Evolutionary conservation across 495 filamentous ascomycete genomes (phyloP).

Genomic region (Penicillium crystallinum): DNA sequence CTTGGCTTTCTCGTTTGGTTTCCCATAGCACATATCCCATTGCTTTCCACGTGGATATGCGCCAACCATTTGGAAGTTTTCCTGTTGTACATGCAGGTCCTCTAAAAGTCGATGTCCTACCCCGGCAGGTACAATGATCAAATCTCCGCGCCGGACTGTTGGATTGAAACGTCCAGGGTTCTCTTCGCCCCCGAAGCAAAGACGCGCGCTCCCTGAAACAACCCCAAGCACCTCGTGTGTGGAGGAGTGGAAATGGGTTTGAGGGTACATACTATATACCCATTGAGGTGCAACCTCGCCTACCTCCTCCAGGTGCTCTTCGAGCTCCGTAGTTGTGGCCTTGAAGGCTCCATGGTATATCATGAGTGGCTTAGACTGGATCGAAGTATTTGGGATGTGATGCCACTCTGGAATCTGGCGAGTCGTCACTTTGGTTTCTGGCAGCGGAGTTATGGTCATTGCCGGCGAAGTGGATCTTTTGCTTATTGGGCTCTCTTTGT

Average conservation of each 20-base stretch:
- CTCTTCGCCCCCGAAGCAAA: constrained; percentile 63
- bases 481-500: background rate
- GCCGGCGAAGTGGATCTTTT: background rate
- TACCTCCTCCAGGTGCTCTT: constrained; percentile 45
- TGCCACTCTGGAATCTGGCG: constrained; percentile 54
- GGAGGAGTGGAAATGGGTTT: constrained; percentile 61
- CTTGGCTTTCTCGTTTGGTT: constrained; percentile 46
- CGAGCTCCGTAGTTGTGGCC: constrained; percentile 43
- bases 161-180: constrained; percentile 54
- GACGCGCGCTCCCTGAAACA: constrained; percentile 49
- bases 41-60: constrained; percentile 52
- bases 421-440: constrained; percentile 47
- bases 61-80: constrained; percentile 61
- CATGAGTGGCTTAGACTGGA: constrained; percentile 57
- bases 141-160: constrained; percentile 53
- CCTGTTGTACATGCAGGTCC: constrained; percentile 40
- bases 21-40: constrained; percentile 71
- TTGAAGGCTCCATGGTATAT: constrained; percentile 55
- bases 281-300: constrained; percentile 59
- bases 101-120: constrained; percentile 58
- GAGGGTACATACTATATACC: constrained; percentile 62
- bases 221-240: constrained; percentile 63
- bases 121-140: constrained; percentile 62
- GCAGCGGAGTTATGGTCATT: constrained; percentile 40
- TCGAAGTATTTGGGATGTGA: constrained; percentile 59